Base-by-base conservation (phyloP, 129 eudicot genomes). In the Saussurea involucrata region DNA sequence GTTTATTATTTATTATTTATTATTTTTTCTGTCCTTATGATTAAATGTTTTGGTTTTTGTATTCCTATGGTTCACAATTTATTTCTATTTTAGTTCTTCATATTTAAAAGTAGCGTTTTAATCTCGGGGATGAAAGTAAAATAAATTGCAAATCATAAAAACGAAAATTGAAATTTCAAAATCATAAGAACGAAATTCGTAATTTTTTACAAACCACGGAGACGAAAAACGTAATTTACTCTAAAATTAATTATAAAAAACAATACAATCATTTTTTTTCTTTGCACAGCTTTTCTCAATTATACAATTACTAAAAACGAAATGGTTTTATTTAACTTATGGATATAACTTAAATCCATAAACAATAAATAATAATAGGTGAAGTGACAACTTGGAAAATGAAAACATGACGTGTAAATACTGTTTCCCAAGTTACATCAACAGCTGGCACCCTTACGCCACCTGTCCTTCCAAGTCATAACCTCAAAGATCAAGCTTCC, bases 321-420 rank as follows among this genome's bases (percentile, higher is more conserved):
- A n/a, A 49, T 49, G 17, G 0, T 53, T 49, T 49, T 49, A n/a
- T 49, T 49, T 17, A 49, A 15, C 1, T 49, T 53, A 53, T 53
- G 17, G 60, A 46, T 7, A 37, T 37, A 37, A 37, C 13, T n/a
- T n/a, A 46, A 46, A 46, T 5, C 5, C 18, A 49, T 49, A 17
- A 53, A 18, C 61, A 53, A 36, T 61, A 61, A 61, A 73, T n/a
- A 27, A 73, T 33, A 20, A n/a, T 3, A 20, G 34, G 25, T 20
- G 17, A 53, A 53, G 21, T 61, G 73, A 71, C 46, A 63, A 17
- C 36, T 21, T 9, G 10, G 32, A 71, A 72, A 20, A n/a, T 70
- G 78, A 79, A 71, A 71, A 71, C n/a, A n/a, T 72, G 83, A 71
- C 83, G 66, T 63, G 73, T n/a, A 71, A 69, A 69, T 77, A 66